phyloP scores from a whole-genome alignment of 108 stramenopile genomes.

The Fragilaria crotonensis region DNA sequence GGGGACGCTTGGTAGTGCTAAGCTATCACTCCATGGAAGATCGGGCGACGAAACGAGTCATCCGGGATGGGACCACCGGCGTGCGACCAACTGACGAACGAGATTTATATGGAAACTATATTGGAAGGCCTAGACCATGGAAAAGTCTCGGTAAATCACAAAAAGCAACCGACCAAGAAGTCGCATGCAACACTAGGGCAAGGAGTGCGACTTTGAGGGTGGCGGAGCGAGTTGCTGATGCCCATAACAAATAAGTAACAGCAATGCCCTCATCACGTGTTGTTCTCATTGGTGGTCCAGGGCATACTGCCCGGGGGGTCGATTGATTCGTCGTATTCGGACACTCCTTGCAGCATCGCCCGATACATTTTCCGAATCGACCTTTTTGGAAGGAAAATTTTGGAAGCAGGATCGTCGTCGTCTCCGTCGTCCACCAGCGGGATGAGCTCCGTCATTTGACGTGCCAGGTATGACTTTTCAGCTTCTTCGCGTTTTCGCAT shows the following conservation, averaged over 20 bases:
- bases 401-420: background rate
- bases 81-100: constrained; percentile 21
- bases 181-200: constrained; percentile 62
- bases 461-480: constrained; percentile 20
- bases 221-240: too few species aligned
- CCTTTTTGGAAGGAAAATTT: background rate
- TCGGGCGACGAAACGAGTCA: constrained; percentile 75
- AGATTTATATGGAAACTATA: constrained; percentile 75
- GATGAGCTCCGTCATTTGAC: constrained; percentile 20
- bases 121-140: constrained; percentile 56
- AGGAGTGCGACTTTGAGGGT: constrained; percentile 76
- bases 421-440: constrained; percentile 6
- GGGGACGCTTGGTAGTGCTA: constrained; percentile 71
- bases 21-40: constrained; percentile 95
- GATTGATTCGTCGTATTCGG: background rate
- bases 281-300: too few species aligned
- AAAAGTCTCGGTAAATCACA: constrained; percentile 51
- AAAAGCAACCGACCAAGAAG: constrained; percentile 73
- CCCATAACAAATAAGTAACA: too few species aligned
- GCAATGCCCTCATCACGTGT: too few species aligned
- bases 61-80: constrained; percentile 64
- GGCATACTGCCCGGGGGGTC: too few species aligned
- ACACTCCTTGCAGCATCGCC: background rate
- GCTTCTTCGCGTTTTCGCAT: constrained; percentile 8
- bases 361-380: background rate